Evolutionary conservation across 1,284 basidiomycete genomes (phyloP).

Genomic region (Stygiomarasmius scandens): DNA sequence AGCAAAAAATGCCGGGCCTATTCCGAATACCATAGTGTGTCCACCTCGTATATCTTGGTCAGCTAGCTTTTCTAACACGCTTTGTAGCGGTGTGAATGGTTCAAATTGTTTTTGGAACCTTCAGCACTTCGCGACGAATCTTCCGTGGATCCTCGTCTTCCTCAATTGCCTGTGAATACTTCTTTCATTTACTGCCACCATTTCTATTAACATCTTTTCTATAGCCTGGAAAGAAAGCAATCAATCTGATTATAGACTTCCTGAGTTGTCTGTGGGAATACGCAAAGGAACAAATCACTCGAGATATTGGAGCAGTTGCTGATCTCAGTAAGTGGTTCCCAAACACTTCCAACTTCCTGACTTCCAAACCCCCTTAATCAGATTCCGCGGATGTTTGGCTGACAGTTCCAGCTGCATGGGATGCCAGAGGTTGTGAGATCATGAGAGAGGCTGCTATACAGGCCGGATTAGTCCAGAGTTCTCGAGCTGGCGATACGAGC

Average conservation of each 20-base stretch:
- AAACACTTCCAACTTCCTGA: slow-evolving; percentile 9
- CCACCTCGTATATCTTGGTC: slow-evolving; percentile 25
- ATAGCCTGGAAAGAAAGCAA: slow-evolving; percentile 71
- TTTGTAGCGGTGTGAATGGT: slow-evolving; percentile 26
- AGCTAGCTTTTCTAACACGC: neutral
- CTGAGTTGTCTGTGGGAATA: slow-evolving; percentile 81
- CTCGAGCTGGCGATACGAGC: slow-evolving; percentile 66
- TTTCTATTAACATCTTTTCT: slow-evolving; percentile 10
- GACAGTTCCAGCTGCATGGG: slow-evolving; percentile 86
- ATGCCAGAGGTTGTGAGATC: slow-evolving; percentile 75
- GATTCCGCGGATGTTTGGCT: slow-evolving; percentile 80
- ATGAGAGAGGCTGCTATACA: slow-evolving; percentile 81
- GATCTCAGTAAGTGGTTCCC: slow-evolving; percentile 63
- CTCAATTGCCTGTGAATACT: slow-evolving; percentile 64
- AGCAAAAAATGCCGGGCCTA: slow-evolving; percentile 73
- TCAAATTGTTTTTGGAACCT: slow-evolving; percentile 83
- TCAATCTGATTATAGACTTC: slow-evolving; percentile 80
- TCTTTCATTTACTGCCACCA: slow-evolving; percentile 3
- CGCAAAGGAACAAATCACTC: slow-evolving; percentile 80
- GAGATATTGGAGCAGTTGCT: slow-evolving; percentile 79
- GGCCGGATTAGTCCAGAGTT: slow-evolving; percentile 74
- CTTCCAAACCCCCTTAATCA: slow-evolving; percentile 29
- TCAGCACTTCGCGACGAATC: slow-evolving; percentile 70
- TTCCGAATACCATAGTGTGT: slow-evolving; percentile 54
- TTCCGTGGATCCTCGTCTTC: slow-evolving; percentile 70